A percentile compares a stretch with the other conserved stretches of the same genome.
Conservation (phyloP, 2,329 filamentous ascomycete genomes). For the Chrysoporthe deuterocubensis region DNA sequence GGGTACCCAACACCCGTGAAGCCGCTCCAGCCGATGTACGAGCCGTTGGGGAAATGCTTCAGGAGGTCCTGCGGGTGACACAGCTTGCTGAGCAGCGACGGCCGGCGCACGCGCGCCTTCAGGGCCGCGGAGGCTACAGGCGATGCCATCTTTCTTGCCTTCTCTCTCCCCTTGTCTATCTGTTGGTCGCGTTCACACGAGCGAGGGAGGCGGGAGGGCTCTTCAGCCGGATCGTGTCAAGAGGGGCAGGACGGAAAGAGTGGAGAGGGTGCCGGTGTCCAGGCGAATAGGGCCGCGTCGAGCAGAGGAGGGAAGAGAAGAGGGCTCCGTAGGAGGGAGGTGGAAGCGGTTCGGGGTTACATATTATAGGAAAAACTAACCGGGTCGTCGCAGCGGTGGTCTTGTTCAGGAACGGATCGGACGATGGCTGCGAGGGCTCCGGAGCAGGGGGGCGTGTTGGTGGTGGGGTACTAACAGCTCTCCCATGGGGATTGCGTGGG, state of each 20-base stretch:
- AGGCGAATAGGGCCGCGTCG: neutral
- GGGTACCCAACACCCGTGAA: slow-evolving; percentile 91
- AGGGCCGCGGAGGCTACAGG: slow-evolving; percentile 71
- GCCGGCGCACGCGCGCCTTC: slow-evolving; percentile 74
- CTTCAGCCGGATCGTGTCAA: neutral
- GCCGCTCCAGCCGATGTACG: slow-evolving; percentile 90
- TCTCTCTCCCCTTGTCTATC: neutral
- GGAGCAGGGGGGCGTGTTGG: neutral
- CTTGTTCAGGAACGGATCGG: neutral
- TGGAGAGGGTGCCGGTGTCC: neutral
- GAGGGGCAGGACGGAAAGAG: neutral
- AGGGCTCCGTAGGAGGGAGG: neutral
- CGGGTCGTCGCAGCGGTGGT: neutral
- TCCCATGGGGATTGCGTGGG: neutral
- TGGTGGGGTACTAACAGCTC: slow-evolving; percentile 13
- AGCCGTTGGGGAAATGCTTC: slow-evolving; percentile 77
- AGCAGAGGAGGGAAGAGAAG: neutral
- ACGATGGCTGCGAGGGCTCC: neutral
- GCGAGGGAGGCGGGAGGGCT: neutral
- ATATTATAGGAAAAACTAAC: slow-evolving; percentile 1
- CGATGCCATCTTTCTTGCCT: slow-evolving; percentile 49
- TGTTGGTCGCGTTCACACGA: too few species aligned
- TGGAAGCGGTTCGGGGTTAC: neutral
- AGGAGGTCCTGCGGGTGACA: slow-evolving; percentile 79
- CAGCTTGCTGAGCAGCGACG: slow-evolving; percentile 80